A percentile compares a stretch with the other conserved stretches of the same genome.
These are phyloP conservation scores for Rosa multiflora DNA, from an alignment of 306 rosid species.

Conservation along the genomic window DNA sequence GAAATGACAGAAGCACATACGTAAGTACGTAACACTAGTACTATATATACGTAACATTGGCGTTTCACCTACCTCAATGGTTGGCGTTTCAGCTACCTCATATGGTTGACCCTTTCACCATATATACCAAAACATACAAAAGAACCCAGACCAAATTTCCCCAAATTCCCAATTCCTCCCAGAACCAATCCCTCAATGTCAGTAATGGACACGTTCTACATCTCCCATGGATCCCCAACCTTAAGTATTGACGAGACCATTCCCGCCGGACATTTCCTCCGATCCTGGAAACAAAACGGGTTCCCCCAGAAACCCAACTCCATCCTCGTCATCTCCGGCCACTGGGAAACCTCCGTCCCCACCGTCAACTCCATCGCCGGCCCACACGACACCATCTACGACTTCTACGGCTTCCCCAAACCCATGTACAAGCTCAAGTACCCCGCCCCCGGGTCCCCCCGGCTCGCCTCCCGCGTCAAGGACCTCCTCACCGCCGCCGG, in stretches of 20 bases:
- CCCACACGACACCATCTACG: conserved; percentile 62
- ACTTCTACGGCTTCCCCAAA: conserved; percentile 70
- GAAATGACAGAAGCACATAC: no score
- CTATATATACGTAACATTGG: no score
- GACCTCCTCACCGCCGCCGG: conserved; percentile 50
- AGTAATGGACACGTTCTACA: conserved; percentile 52
- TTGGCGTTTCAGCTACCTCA: neutral
- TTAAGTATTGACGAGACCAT: conserved; percentile 54
- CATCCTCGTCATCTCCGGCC: conserved; percentile 61
- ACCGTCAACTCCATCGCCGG: conserved; percentile 48
- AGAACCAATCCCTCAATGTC: neutral
- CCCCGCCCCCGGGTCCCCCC: conserved; percentile 84
- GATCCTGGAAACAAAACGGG: conserved; percentile 44
- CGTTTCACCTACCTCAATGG: neutral
- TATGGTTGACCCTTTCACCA: neutral
- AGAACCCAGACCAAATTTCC: neutral
- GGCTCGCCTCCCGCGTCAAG: conserved; percentile 65
- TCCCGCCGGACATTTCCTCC: conserved; percentile 48
- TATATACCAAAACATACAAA: neutral
- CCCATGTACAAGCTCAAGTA: conserved; percentile 74
- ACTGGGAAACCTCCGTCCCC: conserved; percentile 63
- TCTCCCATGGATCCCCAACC: conserved; percentile 71
- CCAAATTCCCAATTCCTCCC: neutral
- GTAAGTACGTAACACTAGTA: no score
- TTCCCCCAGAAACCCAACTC: conserved; percentile 36